Conservation (phyloP, 345 rosid species). For the Firmiana major region DNA sequence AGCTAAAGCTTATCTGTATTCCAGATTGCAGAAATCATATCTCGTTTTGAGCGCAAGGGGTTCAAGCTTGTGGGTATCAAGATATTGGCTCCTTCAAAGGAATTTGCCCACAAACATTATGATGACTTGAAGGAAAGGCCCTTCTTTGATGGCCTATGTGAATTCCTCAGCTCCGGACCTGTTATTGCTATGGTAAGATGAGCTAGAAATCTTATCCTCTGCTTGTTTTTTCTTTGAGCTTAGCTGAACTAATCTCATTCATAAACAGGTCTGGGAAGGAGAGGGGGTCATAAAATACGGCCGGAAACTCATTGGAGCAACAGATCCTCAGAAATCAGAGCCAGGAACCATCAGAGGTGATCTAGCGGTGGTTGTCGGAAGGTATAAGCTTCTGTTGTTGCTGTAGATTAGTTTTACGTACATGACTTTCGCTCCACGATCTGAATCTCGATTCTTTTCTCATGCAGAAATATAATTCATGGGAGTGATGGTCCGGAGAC, state of each 20-base stretch:
- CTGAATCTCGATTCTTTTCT: neutral
- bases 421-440: neutral
- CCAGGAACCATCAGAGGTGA: constrained; percentile 98
- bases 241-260: constrained; percentile 4
- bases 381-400: constrained; percentile 36
- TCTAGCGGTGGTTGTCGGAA: constrained; percentile 89
- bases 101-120: constrained; percentile 83
- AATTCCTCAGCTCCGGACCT: constrained; percentile 99
- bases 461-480: constrained; percentile 82
- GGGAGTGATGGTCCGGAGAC: constrained; percentile 99
- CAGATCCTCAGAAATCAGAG: constrained; percentile 98
- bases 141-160: constrained; percentile 86
- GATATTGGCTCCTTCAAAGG: constrained; percentile 73
- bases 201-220: constrained; percentile 2
- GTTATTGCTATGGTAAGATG: constrained; percentile 81
- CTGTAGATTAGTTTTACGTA: neutral
- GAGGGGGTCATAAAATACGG: constrained; percentile 96
- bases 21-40: constrained; percentile 80
- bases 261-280: constrained; percentile 96
- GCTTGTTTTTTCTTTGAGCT: neutral
- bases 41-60: constrained; percentile 96
- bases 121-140: constrained; percentile 93
- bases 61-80: constrained; percentile 96
- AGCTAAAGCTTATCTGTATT: constrained; percentile 8
- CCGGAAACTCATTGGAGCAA: constrained; percentile 92